phyloP scores from a whole-genome alignment of 306 rosid genomes.

The Cucurbita ficifolia region DNA sequence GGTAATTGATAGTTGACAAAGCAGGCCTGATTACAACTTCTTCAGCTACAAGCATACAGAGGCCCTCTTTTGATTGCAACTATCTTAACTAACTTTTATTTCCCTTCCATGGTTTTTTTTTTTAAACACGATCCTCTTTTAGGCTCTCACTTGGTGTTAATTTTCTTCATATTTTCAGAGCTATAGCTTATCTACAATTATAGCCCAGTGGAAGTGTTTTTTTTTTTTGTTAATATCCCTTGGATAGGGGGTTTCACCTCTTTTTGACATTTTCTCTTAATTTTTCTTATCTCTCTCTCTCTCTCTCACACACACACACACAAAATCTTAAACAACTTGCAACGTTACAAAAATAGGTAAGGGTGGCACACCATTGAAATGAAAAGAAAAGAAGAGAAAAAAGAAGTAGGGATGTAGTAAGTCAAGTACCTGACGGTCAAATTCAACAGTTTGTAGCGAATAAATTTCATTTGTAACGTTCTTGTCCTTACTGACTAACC shows the following conservation, averaged over 20 bases:
- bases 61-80: neutral
- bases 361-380: neutral
- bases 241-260: neutral
- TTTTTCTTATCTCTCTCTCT: no score
- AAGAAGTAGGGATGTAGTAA: neutral
- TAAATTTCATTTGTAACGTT: conserved; percentile 66
- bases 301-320: no score
- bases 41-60: neutral
- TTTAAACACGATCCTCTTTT: neutral
- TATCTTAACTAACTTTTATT: neutral
- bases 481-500: conserved; percentile 50
- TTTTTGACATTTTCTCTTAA: neutral
- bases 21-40: neutral
- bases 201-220: neutral
- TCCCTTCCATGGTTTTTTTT: neutral
- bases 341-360: neutral
- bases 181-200: neutral
- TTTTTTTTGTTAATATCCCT: neutral
- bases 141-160: neutral
- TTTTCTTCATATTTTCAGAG: neutral
- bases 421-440: conserved; percentile 74
- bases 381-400: neutral
- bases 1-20: neutral
- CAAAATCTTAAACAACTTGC: no score
- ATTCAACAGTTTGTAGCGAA: conserved; percentile 63